Conservation (phyloP, 1,284 basidiomycete genomes). For the Boletus sp. region DNA sequence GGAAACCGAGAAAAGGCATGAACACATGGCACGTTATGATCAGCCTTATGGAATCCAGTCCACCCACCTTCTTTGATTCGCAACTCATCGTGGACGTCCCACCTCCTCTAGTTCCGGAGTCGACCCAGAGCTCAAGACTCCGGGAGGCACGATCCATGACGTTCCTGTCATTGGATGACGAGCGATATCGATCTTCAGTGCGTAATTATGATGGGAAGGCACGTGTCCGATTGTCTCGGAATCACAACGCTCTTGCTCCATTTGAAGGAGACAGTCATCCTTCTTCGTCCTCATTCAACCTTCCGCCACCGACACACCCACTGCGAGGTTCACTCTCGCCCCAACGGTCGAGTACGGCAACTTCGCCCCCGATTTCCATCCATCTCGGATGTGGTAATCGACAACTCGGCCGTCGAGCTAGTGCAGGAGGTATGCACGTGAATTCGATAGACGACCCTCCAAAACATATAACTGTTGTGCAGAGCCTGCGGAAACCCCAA, state of each 20-base stretch:
- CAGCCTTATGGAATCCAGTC: conserved; percentile 34
- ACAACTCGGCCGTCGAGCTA: conserved; percentile 14
- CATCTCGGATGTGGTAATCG: conserved; percentile 9
- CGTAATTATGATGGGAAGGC: background rate
- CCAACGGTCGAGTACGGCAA: background rate
- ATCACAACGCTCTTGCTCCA: background rate
- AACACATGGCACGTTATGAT: conserved; percentile 55
- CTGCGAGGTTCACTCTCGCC: background rate
- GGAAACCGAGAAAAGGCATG: conserved; percentile 19
- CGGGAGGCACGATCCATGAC: conserved; percentile 7
- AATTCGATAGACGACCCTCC: background rate
- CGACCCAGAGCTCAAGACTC: background rate
- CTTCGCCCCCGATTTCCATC: conserved; percentile 3
- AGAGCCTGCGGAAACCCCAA: conserved; percentile 4
- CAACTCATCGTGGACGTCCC: conserved; percentile 12
- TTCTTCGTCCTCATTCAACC: background rate
- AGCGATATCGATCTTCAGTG: background rate
- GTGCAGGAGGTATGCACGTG: conserved; percentile 10
- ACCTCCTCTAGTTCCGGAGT: background rate
- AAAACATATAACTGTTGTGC: background rate
- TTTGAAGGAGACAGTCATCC: background rate
- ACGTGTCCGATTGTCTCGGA: background rate
- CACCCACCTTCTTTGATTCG: conserved; percentile 23
- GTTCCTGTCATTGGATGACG: background rate
- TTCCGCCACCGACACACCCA: conserved; percentile 7